These are phyloP conservation scores for Limonium bicolor DNA, from an alignment of 148 eudicot species.

Conservation along the genomic window DNA sequence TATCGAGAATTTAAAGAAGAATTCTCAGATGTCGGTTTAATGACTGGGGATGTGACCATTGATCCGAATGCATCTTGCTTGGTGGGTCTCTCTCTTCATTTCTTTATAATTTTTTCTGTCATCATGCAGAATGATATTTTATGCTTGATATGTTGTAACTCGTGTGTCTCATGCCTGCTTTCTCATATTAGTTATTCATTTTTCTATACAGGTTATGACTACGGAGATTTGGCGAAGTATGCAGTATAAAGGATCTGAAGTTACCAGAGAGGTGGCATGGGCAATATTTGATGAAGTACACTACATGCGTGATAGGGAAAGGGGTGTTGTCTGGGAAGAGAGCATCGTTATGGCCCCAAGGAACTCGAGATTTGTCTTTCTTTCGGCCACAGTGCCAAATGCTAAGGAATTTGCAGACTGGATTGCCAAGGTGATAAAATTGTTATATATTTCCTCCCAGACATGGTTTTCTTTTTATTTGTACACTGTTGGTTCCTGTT, in stretches of 20 bases:
- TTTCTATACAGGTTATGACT: slow-evolving; percentile 70
- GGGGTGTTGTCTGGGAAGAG: slow-evolving; percentile 99
- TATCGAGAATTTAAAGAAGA: slow-evolving; percentile 97
- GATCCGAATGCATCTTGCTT: slow-evolving; percentile 98
- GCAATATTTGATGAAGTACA: slow-evolving; percentile 97
- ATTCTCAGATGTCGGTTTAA: slow-evolving; percentile 95
- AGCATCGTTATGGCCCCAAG: slow-evolving; percentile 99
- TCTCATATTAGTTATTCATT: no score
- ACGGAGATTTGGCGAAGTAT: slow-evolving; percentile 99
- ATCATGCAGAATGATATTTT: no score
- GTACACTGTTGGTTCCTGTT: no score
- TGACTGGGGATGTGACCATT: slow-evolving; percentile 98
- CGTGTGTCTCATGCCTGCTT: no score
- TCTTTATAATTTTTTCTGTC: no score
- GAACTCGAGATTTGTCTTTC: slow-evolving; percentile 88
- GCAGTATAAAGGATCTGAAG: slow-evolving; percentile 98
- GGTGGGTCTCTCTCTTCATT: slow-evolving; percentile 30
- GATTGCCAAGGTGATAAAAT: slow-evolving; percentile 97
- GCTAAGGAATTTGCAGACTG: slow-evolving; percentile 99
- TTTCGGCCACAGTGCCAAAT: slow-evolving; percentile 97
- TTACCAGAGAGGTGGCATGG: slow-evolving; percentile 94
- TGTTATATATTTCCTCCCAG: no score
- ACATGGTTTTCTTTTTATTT: no score
- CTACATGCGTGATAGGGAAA: slow-evolving; percentile 97
- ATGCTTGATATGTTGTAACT: no score